Base-by-base conservation (phyloP, 257 asterid genomes). In the Scutellaria barbata region DNA sequence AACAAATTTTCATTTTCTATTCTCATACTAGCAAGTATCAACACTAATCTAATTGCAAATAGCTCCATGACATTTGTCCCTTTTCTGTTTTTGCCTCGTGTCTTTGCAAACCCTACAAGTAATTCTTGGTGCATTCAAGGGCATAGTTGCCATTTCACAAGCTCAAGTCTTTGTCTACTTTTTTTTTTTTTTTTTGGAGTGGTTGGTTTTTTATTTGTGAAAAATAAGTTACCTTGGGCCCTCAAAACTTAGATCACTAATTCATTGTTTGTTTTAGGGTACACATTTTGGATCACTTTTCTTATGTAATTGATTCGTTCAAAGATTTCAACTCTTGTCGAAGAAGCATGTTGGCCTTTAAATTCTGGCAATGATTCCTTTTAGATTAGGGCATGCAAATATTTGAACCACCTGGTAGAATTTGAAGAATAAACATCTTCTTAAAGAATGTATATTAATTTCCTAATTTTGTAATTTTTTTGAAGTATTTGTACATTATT, bases 261-360 rank as follows among this genome's bases (percentile, higher is more conserved):
- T 53, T 50, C 57, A 47, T 69, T 63, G 68, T 55, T 54, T 17
- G 63, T 55, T 68, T 69, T 14, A 16, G 20, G 35, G 40, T 53
- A 47, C 48, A 57, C 33, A 67, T 20, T 67, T 60, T 40, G 63
- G 52, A 60, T 55, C 20, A 70, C 51, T 47, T 71, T 72, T 58
- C 30, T 55, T 14, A 14, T 35, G 40, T 7, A 77, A 59, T 58
- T 77, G 78, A 77, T 73, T 72, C 62, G 63, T 79, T 74, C 75
- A 81, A 71, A 68, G 58, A 16, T 53, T 80, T 74, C 75, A 72
- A 66, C 47, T 68, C 81, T 81, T 77, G 69, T 74, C 33, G 14
- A 55, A 70, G 47, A 81, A 79, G 83, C 70, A 51, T 81, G 75
- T 66, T 75, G 55, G 45, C 63, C 52, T 83, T 74, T 62, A 39